Conservation (phyloP, 1,284 basidiomycete species). For the Ceraceosorus guamensis region DNA sequence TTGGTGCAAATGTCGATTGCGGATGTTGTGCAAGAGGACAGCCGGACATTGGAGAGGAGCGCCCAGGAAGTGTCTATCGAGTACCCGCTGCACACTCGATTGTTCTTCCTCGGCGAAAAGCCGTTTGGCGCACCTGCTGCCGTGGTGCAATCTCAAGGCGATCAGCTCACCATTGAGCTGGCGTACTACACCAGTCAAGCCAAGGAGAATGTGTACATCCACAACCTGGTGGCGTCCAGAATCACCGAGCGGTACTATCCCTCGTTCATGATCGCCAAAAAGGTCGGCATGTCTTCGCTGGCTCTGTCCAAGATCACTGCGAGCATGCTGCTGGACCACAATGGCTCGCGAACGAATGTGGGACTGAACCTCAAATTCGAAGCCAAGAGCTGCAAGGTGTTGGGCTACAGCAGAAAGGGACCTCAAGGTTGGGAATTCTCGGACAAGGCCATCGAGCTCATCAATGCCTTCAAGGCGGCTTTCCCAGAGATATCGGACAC, state of each 20-base stretch:
- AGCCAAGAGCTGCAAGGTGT: slow-evolving; percentile 87
- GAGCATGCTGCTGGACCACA: slow-evolving; percentile 70
- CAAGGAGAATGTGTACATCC: slow-evolving; percentile 33
- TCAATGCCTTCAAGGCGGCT: slow-evolving; percentile 66
- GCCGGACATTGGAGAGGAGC: slow-evolving; percentile 54
- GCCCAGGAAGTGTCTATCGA: slow-evolving; percentile 77
- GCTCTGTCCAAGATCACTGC: slow-evolving; percentile 78
- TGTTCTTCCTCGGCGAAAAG: slow-evolving; percentile 90
- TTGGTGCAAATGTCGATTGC: slow-evolving; percentile 55
- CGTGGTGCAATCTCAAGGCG: slow-evolving; percentile 62
- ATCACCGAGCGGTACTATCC: slow-evolving; percentile 26
- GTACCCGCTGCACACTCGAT: slow-evolving; percentile 79
- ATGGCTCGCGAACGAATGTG: slow-evolving; percentile 65
- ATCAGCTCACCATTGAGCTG: slow-evolving; percentile 34
- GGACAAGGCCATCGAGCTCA: slow-evolving; percentile 71
- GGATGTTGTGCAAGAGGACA: slow-evolving; percentile 34
- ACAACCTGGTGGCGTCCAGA: slow-evolving; percentile 28
- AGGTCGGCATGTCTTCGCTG: slow-evolving; percentile 28
- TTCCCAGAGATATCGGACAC: slow-evolving; percentile 42
- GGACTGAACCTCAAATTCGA: slow-evolving; percentile 96
- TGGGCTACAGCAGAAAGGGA: slow-evolving; percentile 83
- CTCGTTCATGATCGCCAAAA: slow-evolving; percentile 30
- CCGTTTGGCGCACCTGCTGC: slow-evolving; percentile 92
- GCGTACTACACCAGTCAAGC: slow-evolving; percentile 36
- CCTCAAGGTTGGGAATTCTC: slow-evolving; percentile 88